Evolutionary conservation across 345 rosid species (phyloP).

Genomic region (Pseudoturritis turrita): DNA sequence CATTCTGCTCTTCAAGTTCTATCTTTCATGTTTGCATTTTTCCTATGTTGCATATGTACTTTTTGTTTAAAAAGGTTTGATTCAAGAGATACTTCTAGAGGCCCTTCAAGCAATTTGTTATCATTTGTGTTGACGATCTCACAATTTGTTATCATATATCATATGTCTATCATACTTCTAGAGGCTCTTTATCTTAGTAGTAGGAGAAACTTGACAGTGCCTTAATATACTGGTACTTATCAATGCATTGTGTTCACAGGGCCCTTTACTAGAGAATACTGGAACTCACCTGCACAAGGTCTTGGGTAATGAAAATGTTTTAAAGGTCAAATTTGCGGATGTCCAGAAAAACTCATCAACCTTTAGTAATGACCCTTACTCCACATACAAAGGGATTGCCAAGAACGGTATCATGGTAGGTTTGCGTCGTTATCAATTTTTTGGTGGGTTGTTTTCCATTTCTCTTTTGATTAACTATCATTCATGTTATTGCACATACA

Average conservation of each 20-base stretch:
- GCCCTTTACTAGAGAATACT: constrained; percentile 42
- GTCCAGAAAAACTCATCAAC: background rate
- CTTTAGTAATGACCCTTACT: background rate
- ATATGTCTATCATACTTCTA: too few species aligned
- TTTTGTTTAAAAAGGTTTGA: background rate
- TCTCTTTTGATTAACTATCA: background rate
- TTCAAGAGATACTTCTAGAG: background rate
- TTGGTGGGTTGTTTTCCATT: constrained; percentile 44
- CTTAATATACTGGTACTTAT: background rate
- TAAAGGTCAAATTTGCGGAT: constrained; percentile 58
- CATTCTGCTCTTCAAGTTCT: background rate
- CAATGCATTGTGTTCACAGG: constrained; percentile 42
- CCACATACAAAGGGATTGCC: constrained; percentile 34
- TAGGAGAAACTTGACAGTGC: background rate
- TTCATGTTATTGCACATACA: background rate
- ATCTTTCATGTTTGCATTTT: constrained; percentile 7
- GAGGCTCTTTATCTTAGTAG: too few species aligned
- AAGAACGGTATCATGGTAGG: constrained; percentile 62
- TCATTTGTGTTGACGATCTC: too few species aligned
- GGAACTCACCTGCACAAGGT: constrained; percentile 60
- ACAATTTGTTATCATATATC: too few species aligned
- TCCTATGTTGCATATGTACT: background rate
- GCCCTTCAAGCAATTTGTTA: background rate
- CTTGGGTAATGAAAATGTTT: constrained; percentile 75
- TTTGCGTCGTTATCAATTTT: constrained; percentile 57